These are phyloP conservation scores for Diaporthe nobilis DNA, from an alignment of 2,329 filamentous ascomycete species.

Conservation along the genomic window DNA sequence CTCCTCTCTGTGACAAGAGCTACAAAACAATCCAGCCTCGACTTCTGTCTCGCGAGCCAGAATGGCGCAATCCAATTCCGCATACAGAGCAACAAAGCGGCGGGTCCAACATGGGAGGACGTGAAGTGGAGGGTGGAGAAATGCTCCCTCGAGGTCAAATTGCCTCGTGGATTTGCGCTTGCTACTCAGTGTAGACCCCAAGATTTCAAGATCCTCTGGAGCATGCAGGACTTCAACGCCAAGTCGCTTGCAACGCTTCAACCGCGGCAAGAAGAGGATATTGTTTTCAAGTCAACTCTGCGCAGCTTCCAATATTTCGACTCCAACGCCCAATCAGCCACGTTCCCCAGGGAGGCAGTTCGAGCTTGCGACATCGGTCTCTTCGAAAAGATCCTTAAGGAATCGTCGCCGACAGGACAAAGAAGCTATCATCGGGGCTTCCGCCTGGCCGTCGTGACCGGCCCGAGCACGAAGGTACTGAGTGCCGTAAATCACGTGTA, in stretches of 20 bases:
- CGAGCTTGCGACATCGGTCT: constrained; percentile 79
- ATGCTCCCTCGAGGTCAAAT: constrained; percentile 74
- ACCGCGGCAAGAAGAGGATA: constrained; percentile 76
- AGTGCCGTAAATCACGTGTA: constrained; percentile 82
- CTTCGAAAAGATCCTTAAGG: constrained; percentile 79
- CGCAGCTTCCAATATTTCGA: constrained; percentile 87
- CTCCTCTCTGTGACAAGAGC: constrained; percentile 82
- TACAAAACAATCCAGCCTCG: constrained; percentile 77
- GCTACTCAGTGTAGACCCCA: constrained; percentile 78
- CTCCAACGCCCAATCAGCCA: constrained; percentile 74
- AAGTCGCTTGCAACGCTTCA: constrained; percentile 81
- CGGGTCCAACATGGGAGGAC: constrained; percentile 84
- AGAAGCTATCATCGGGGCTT: constrained; percentile 84
- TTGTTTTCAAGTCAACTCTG: constrained; percentile 78
- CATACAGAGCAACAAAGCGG: constrained; percentile 77
- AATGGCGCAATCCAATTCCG: constrained; percentile 81
- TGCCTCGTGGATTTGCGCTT: constrained; percentile 83
- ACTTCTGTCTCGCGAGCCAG: constrained; percentile 84
- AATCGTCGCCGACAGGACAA: constrained; percentile 79
- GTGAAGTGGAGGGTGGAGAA: constrained; percentile 82
- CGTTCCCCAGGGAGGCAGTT: constrained; percentile 83
- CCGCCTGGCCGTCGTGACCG: constrained; percentile 83
- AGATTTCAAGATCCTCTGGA: constrained; percentile 86
- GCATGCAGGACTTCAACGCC: constrained; percentile 86
- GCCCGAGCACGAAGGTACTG: constrained; percentile 81